phyloP scores from a whole-genome alignment of 768 basidiomycete genomes.

The Kwoniella heveanensis region DNA sequence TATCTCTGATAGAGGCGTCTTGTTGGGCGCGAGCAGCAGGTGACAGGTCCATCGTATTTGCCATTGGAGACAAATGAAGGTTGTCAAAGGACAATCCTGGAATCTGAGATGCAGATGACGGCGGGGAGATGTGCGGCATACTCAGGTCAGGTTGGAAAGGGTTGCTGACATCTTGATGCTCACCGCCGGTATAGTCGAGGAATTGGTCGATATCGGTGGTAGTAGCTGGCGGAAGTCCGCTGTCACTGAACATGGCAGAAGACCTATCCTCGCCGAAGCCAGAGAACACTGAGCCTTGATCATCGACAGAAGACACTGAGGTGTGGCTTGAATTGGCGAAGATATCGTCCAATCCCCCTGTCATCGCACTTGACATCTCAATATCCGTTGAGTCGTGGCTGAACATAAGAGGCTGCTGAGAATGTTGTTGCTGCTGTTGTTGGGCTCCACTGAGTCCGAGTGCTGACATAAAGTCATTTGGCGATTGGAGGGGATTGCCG shows the following conservation, averaged over 20 bases:
- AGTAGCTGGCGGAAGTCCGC: slow-evolving; percentile 38
- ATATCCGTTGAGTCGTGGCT: slow-evolving; percentile 28
- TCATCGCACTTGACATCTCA: slow-evolving; percentile 36
- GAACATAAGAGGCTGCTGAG: slow-evolving; percentile 31
- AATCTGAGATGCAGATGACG: slow-evolving; percentile 1
- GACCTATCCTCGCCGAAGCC: slow-evolving; percentile 32
- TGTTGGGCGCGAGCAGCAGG: slow-evolving; percentile 23
- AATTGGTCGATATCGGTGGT: slow-evolving; percentile 39
- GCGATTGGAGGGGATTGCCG: slow-evolving; percentile 25
- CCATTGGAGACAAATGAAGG: slow-evolving; percentile 14
- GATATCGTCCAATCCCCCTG: slow-evolving; percentile 35
- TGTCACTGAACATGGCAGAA: slow-evolving; percentile 39
- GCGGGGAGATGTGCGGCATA: slow-evolving; percentile 7
- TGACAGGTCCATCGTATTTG: slow-evolving; percentile 19
- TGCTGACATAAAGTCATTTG: slow-evolving; percentile 24
- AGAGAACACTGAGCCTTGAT: slow-evolving; percentile 37
- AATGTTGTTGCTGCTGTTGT: background rate
- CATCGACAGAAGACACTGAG: slow-evolving; percentile 32
- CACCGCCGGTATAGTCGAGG: slow-evolving; percentile 46
- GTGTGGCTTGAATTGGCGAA: slow-evolving; percentile 33
- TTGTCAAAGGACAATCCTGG: slow-evolving; percentile 26
- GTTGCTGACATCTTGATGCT: slow-evolving; percentile 29
- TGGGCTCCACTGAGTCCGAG: slow-evolving; percentile 19
- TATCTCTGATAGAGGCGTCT: slow-evolving; percentile 21
- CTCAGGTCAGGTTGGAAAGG: slow-evolving; percentile 21